Base-by-base conservation (phyloP, 176 grass and related monocot species). In the Aegilops sharonensis region DNA sequence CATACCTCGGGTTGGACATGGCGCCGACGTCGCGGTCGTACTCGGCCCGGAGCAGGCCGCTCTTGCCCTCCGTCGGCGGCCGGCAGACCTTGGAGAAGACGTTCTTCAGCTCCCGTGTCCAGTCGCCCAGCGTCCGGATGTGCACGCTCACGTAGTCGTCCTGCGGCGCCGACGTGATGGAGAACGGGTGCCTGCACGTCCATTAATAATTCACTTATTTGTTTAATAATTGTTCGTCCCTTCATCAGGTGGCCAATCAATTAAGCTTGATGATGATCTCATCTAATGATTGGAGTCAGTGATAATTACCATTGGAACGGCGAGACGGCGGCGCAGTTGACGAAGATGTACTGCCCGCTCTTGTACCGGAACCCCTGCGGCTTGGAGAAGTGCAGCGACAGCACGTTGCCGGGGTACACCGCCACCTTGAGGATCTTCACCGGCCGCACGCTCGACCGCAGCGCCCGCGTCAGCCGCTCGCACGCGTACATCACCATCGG, bases 261-360 rank as follows among this genome's bases (percentile, higher is more conserved):
- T 48, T 48, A 50, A 50, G 13, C 12, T 50, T 50, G 48, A 52
- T 17, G 13, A 52, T 47, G 43, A 0, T 17, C 48, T 17, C 0
- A 52, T 52, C 5, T 52, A 52, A 52, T 52, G 15, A 52, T 15
- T 17, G 0, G 48, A 52, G 14, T 14, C 15, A 15, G 47, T 14
- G 13, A 50, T 48, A 14, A 14, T 14, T 50, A 52, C 48, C 56
- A 59, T 9, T 98, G 92, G 81, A 98, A 98, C 0, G 96, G 96
- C 43, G 96, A 98, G 25, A 98, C 96, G 37, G 90, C 96, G 20
- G 96, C 86, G 83, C 96, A 98, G 79, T 98, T 98, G 71, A 98
- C 90, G 85, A 98, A 95, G 69, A 95, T 98, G 87, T 98, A 98
- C 72, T 98, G 96, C 0, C 96, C 96, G 42, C 96, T 98, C 83